Conservation (phyloP, 2,329 filamentous ascomycete species). For the Helotiales sp. region DNA sequence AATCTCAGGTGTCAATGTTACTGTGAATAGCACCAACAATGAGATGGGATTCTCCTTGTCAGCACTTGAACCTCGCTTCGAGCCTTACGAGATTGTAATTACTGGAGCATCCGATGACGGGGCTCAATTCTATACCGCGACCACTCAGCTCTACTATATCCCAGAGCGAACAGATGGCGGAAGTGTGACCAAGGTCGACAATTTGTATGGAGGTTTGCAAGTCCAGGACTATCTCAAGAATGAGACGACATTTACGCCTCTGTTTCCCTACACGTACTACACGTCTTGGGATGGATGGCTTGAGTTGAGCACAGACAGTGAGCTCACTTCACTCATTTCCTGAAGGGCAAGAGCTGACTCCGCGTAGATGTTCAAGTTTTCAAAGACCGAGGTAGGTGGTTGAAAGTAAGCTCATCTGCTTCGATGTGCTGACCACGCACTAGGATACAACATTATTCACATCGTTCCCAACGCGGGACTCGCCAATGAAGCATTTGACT, state of each 20-base stretch:
- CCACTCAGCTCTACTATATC: constrained; percentile 40
- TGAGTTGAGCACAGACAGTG: constrained; percentile 36
- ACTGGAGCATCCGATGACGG: constrained; percentile 33
- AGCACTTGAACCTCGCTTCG: constrained; percentile 26
- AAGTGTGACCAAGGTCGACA: constrained; percentile 45
- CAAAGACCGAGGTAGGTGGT: constrained; percentile 27
- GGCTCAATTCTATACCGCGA: constrained; percentile 36
- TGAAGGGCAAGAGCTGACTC: neutral
- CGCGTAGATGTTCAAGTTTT: constrained; percentile 33
- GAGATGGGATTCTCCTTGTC: constrained; percentile 38
- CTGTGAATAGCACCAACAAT: constrained; percentile 38
- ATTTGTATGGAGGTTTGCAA: constrained; percentile 43
- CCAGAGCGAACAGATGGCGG: constrained; percentile 42
- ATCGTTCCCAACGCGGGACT: constrained; percentile 38
- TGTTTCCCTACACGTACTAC: constrained; percentile 49
- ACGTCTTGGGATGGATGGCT: constrained; percentile 40
- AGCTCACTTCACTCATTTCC: neutral
- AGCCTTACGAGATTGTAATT: constrained; percentile 40
- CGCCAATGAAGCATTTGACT: constrained; percentile 33
- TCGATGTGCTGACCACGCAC: neutral
- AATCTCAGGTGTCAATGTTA: constrained; percentile 29
- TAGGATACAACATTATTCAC: constrained; percentile 20
- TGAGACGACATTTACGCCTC: constrained; percentile 30
- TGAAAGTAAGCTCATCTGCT: no score
- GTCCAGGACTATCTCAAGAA: constrained; percentile 35